phyloP scores from a whole-genome alignment of 352 stramenopile species.

The Phytophthora megakarya region DNA sequence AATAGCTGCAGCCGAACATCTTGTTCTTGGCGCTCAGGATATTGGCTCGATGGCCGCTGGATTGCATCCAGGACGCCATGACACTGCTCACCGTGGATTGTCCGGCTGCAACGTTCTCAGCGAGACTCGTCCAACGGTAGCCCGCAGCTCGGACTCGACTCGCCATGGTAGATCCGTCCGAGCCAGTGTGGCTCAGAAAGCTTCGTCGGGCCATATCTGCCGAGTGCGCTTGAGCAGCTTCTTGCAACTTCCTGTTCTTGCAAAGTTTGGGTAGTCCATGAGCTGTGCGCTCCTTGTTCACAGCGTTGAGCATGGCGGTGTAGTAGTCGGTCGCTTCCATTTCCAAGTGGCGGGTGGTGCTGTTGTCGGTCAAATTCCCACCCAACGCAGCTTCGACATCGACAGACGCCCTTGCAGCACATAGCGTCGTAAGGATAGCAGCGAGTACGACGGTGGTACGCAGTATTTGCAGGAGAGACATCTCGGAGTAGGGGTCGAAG shows the following conservation, averaged over 20 bases:
- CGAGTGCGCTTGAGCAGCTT: conserved; percentile 36
- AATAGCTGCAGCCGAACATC: conserved; percentile 40
- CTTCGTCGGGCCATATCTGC: conserved; percentile 52
- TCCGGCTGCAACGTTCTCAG: conserved; percentile 61
- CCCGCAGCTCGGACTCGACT: conserved; percentile 40
- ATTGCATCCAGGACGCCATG: conserved; percentile 62
- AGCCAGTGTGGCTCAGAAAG: conserved; percentile 54
- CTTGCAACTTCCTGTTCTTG: conserved; percentile 44
- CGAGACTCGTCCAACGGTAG: conserved; percentile 44
- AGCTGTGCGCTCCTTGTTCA: conserved; percentile 52
- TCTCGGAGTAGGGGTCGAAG: conserved; percentile 7
- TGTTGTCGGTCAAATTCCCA: conserved; percentile 7
- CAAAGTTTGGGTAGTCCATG: conserved; percentile 42
- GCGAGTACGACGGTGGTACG: conserved; percentile 11
- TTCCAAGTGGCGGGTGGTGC: conserved; percentile 11
- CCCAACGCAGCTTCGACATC: conserved; percentile 1
- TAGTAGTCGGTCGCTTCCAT: conserved; percentile 25
- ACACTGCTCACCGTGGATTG: conserved; percentile 45
- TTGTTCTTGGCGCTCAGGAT: conserved; percentile 41
- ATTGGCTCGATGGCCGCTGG: conserved; percentile 46
- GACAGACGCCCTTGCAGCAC: conserved; percentile 7
- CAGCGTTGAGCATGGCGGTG: conserved; percentile 42
- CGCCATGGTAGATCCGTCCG: conserved; percentile 45
- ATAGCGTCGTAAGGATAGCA: background rate
- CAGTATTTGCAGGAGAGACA: conserved; percentile 21